Evolutionary conservation across 345 rosid genomes (phyloP).

Genomic region (Linum usitatissimum): DNA sequence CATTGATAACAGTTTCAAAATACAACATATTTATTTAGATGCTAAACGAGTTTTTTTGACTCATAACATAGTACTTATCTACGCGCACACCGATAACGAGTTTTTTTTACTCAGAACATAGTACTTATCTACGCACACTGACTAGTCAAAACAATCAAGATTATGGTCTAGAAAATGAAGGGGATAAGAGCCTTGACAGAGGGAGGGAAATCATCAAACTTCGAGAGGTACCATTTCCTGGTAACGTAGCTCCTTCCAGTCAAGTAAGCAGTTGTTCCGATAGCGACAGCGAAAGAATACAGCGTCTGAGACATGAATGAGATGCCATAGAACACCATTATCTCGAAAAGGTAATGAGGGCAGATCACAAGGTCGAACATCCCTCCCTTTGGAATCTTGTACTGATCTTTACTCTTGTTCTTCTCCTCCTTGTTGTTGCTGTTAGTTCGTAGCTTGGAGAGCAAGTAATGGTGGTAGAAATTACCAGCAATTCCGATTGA

Average conservation of each 20-base stretch:
- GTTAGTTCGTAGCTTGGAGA: slow-evolving; percentile 39
- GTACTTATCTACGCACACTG: too few species aligned
- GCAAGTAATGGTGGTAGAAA: slow-evolving; percentile 63
- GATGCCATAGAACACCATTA: slow-evolving; percentile 43
- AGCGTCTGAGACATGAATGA: slow-evolving; percentile 47
- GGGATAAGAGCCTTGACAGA: slow-evolving; percentile 49
- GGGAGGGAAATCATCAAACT: slow-evolving; percentile 53
- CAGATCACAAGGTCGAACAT: slow-evolving; percentile 46
- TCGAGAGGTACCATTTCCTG: slow-evolving; percentile 57
- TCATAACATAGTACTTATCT: too few species aligned
- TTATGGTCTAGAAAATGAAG: slow-evolving; percentile 28
- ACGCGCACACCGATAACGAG: too few species aligned
- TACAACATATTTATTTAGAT: too few species aligned
- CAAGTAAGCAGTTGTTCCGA: slow-evolving; percentile 38
- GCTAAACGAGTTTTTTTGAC: too few species aligned
- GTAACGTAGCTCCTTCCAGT: slow-evolving; percentile 55
- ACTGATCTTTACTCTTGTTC: slow-evolving; percentile 21
- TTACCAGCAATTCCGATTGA: slow-evolving; percentile 52
- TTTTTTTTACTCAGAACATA: too few species aligned
- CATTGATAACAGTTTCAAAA: too few species aligned
- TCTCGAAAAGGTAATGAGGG: slow-evolving; percentile 76
- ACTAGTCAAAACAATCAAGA: background rate
- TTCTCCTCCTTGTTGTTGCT: slow-evolving; percentile 11
- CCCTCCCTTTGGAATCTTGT: slow-evolving; percentile 60
- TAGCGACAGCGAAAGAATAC: slow-evolving; percentile 24